Base-by-base conservation (phyloP, 495 filamentous ascomycete species). In the Penicillium cinerascens region DNA sequence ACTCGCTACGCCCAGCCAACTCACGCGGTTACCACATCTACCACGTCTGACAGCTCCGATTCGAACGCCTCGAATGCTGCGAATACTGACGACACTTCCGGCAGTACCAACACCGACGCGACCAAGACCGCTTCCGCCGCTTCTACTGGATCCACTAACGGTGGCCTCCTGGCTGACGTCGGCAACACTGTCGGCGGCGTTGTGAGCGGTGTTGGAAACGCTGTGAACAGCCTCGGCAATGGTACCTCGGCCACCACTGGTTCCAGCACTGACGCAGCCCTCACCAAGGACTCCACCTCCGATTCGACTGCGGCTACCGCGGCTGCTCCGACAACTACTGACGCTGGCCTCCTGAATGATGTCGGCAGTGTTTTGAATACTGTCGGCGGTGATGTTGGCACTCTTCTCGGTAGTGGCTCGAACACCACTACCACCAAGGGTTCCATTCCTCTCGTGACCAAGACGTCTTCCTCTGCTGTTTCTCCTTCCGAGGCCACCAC, bases 1-100 rank as follows among this genome's bases (percentile, higher is more conserved):
- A 44, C 66, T 54, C 42, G 64, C 60, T 45, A 49, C 58, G 25
- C 67, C 47, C 13, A 54, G 17, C 45, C 64, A 1, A 55, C 51
- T 27, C n/a, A 54, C 9, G 50, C 53, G 10, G 47, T 49, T 6
- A 59, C 50, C 26, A 33, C 52, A 39, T 42, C 51, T 11, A 52
- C 50, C 18, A 27, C 43, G 36, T 48, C 49, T 23, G 39, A 44
- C 9, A 33, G 11, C 10, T 13, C 29, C 29, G 29, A 33, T 33
- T 33, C 8, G 11, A 33, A 13, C 1, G 29, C 29, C 29, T 13
- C 29, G 2, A 13, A 8, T 11, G 29, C 29, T 4, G 13, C 8
- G 29, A 13, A 3, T 8, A 33, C 29, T 15, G 29, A 33, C 11
- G 26, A 11, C 29, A 3, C 29, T 13, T 33, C 29, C 29, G 11